Evolutionary conservation across 2,329 filamentous ascomycete species (phyloP).

Genomic region (Colletotrichum horii): DNA sequence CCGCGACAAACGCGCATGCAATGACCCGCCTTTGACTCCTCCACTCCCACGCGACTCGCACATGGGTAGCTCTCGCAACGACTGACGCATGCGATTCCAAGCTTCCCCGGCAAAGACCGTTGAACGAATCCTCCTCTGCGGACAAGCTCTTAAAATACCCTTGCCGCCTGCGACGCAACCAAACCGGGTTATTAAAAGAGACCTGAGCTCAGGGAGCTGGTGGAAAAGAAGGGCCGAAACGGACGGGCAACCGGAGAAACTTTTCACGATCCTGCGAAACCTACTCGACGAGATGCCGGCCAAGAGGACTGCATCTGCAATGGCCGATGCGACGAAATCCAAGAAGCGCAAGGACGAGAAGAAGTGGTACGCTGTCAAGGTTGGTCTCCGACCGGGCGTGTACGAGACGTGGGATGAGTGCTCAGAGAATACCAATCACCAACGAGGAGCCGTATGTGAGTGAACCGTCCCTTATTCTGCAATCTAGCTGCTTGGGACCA

Average conservation of each 20-base stretch:
- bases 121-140: background rate
- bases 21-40: constrained; percentile 18
- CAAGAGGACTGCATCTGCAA: constrained; percentile 10
- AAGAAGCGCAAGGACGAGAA: constrained; percentile 57
- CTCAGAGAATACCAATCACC: constrained; percentile 64
- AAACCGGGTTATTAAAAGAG: background rate
- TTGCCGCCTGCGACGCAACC: background rate
- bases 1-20: background rate
- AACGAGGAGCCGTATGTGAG: constrained; percentile 71
- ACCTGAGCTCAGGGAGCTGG: background rate
- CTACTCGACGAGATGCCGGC: constrained; percentile 15
- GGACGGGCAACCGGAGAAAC: background rate
- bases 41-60: constrained; percentile 5
- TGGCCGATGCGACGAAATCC: constrained; percentile 8
- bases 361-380: constrained; percentile 71
- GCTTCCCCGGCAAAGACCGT: constrained; percentile 8
- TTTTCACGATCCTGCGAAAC: background rate
- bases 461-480: constrained; percentile 24
- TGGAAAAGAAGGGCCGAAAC: background rate
- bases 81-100: constrained; percentile 6
- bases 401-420: constrained; percentile 67
- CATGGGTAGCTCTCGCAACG: constrained; percentile 8
- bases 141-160: background rate
- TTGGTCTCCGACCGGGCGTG: constrained; percentile 54
- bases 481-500: background rate